Evolutionary conservation across 352 stramenopile genomes (phyloP), one percentile per base, ranked within the genome.

Genomic region (Phytophthora podocarpi): DNA sequence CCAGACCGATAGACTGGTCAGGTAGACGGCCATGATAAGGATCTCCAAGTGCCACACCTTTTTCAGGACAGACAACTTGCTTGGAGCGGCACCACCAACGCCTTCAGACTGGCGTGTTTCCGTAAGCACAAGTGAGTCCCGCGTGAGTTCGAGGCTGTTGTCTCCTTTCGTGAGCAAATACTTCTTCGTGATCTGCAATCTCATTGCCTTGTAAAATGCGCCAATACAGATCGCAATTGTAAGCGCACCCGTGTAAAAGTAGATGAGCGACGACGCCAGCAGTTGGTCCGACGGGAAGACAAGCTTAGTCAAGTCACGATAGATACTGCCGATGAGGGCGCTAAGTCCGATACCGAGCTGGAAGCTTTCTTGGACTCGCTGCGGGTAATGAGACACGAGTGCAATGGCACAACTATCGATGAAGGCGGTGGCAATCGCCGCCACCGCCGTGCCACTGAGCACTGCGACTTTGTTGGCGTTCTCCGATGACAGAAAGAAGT

Each of bases 371-470:
- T 93, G 84, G 4, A 92, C 82, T 23, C 77, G 72, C 62, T 84
- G 67, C 12, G 86, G 86, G 60, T 89, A 95, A 46, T 93, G 83
- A 21, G 84, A 87, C 26, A 91, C 84, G 24, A 95, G 69, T n/a
- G 76, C 78, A 51, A 95, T 93, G 26, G 82, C 90, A 16, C 76
- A 82, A 61, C 84, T 93, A 66, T 95, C 86, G 36, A 95, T 86
- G 52, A 93, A 87, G 4, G 84, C 84, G 0, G 86, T 95, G 24
- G 83, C 82, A 50, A 92, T 74, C 15, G 87, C 71, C 0, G 76
- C 87, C 28, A 77, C 63, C 0, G 78, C 82, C 4, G 87, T 95
- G 13, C 79, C 67, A 28, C 84, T 72, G 11, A 95, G 56, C 13
- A 95, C 81, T 8, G 85, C 81, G 36, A 81, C 57, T 3, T 69